These are phyloP conservation scores for Vigna trinervia DNA, from an alignment of 306 rosid species.

Conservation along the genomic window DNA sequence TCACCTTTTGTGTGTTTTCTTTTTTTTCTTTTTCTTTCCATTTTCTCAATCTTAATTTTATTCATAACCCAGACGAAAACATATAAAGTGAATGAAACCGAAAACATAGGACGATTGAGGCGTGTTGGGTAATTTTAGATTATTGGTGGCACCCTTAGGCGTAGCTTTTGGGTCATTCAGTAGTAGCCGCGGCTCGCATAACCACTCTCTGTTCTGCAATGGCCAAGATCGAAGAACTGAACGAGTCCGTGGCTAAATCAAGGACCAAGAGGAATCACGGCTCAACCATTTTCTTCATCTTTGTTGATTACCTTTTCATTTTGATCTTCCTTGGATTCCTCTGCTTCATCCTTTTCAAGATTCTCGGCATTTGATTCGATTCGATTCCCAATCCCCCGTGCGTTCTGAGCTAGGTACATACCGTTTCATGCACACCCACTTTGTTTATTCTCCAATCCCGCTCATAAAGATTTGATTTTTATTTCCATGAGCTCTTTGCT, in stretches of 20 bases:
- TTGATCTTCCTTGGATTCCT: conserved; percentile 65
- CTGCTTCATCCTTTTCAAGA: conserved; percentile 65
- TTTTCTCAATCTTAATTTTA: neutral
- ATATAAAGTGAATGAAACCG: too few relatives aligned
- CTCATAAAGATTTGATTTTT: neutral
- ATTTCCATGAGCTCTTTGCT: neutral
- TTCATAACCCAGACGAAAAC: neutral
- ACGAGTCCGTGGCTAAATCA: conserved; percentile 40
- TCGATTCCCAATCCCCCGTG: neutral
- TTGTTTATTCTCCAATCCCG: neutral
- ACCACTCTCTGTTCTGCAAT: conserved; percentile 40
- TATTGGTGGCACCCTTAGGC: conserved; percentile 10
- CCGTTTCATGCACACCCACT: neutral
- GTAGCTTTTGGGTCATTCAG: conserved; percentile 30
- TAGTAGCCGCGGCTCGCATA: conserved; percentile 7
- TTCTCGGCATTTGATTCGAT: conserved; percentile 57
- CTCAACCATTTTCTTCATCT: conserved; percentile 64
- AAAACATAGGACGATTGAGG: neutral
- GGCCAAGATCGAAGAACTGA: conserved; percentile 67
- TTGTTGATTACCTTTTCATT: conserved; percentile 81
- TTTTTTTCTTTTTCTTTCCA: neutral
- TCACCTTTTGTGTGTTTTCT: too few relatives aligned
- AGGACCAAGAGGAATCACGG: conserved; percentile 59
- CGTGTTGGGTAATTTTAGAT: conserved; percentile 19
- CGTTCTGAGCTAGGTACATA: conserved; percentile 25